A percentile compares a stretch with the other conserved stretches of the same genome.
These are phyloP conservation scores for Eucalyptus viminalis DNA, from an alignment of 345 rosid genomes.

Conservation along the genomic window DNA sequence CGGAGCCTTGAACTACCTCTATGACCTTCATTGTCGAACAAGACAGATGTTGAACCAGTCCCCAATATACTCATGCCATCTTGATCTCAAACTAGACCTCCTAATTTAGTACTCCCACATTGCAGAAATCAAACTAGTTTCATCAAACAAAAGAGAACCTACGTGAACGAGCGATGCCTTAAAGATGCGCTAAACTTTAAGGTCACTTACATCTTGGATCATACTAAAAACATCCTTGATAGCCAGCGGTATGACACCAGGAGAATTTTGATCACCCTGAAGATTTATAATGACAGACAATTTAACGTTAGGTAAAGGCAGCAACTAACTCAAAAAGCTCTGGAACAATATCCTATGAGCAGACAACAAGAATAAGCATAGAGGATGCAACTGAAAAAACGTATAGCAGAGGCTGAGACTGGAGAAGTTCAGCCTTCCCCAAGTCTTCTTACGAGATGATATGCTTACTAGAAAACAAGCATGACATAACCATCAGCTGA, in stretches of 20 bases:
- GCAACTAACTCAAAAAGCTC: background rate
- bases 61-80: background rate
- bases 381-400: background rate
- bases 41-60: background rate
- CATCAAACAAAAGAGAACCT: background rate
- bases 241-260: slow-evolving; percentile 96
- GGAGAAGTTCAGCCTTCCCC: background rate
- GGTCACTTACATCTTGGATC: slow-evolving; percentile 84
- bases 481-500: background rate
- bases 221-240: slow-evolving; percentile 97
- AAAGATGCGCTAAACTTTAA: background rate
- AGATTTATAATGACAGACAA: background rate
- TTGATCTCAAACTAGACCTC: background rate
- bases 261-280: slow-evolving; percentile 95
- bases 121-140: background rate
- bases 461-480: background rate
- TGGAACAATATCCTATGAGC: background rate
- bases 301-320: background rate
- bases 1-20: background rate
- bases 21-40: background rate
- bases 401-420: background rate
- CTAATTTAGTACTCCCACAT: background rate
- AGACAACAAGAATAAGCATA: background rate
- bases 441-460: background rate
- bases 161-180: background rate